A percentile compares a stretch with the other conserved stretches of the same genome.
Evolutionary conservation across 441 rosid species (phyloP).

Genomic region (Melastoma candidum): DNA sequence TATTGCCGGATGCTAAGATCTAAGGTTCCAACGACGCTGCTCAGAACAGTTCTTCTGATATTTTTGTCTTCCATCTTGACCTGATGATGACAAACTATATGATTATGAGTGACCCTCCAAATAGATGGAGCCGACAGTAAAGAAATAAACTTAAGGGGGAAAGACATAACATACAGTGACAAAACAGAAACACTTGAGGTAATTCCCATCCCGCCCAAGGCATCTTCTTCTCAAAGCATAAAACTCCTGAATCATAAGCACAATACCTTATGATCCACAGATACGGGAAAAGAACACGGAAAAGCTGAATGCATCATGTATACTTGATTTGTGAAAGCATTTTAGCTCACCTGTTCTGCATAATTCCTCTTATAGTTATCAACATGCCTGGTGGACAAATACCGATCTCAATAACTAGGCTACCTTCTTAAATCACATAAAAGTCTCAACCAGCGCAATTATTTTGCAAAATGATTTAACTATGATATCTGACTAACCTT

Average conservation of each 20-base stretch:
- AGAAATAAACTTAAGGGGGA: not conserved
- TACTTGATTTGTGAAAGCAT: not conserved
- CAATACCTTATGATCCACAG: not conserved
- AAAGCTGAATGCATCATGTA: not conserved
- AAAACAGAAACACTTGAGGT: conserved; percentile 14
- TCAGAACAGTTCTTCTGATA: conserved; percentile 19
- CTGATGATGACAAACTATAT: conserved; percentile 6
- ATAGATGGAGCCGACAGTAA: not conserved
- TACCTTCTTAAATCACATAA: no score
- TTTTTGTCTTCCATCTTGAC: conserved; percentile 16
- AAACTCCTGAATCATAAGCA: conserved; percentile 13
- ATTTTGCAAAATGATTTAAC: no score
- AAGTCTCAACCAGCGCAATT: no score
- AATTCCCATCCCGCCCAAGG: conserved; percentile 16
- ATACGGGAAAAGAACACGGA: not conserved
- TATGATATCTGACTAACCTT: conserved; percentile 9
- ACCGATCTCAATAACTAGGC: no score
- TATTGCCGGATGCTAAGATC: conserved; percentile 18
- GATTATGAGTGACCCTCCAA: not conserved
- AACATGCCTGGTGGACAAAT: conserved; percentile 11
- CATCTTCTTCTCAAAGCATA: conserved; percentile 20
- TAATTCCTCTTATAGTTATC: conserved; percentile 16
- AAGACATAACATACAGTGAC: conserved; percentile 9
- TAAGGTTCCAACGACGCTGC: conserved; percentile 17
- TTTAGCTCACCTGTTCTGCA: conserved; percentile 15